Base-by-base conservation (phyloP, 306 rosid genomes). In the Astragalus membranaceus region DNA sequence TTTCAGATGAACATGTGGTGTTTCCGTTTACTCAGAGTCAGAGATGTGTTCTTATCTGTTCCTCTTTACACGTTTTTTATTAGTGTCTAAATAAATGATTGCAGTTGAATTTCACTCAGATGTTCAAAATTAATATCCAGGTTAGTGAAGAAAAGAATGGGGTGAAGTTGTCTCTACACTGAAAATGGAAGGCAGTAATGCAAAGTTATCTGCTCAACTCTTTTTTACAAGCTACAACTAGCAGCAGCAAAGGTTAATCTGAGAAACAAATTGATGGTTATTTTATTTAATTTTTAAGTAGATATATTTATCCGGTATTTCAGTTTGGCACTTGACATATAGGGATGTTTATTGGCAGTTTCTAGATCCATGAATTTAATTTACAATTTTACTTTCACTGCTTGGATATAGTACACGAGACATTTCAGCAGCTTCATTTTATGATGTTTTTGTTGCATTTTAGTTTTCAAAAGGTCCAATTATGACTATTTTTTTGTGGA, bases 101-200 rank as follows among this genome's bases (percentile, higher is more conserved):
- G n/a, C n/a, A n/a, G n/a, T n/a, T n/a, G n/a, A 13, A 44, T 17
- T 17, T 42, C 7, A 32, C 5, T 53, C 15, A 1, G 12, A 37
- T 35, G 13, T 46, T 62, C 49, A 15, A 41, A 37, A n/a, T n/a
- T n/a, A n/a, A n/a, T n/a, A n/a, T 70, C 5, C 64, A 83, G 86
- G 81, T 83, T 58, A 67, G 70, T 13, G 43, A 35, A 72, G 74
- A 83, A 15, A 72, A 60, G 74, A 75, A 76, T 83, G 86, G 86
- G 71, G 74, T 26, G 86, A 79, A 72, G 62, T 83, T 11, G 84
- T 49, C 36, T 61, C 61, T 12, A 79, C 84, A 52, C 67, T 83
- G 11, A 75, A 72, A 68, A 58, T 83, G 71, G 77, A 79, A 61
- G 81, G 86, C 48, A 62, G 30, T 13, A 67, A 29, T 43, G 68